Base-by-base conservation (phyloP, 1,139 yeast genomes). In the Geotrichum australiense region DNA sequence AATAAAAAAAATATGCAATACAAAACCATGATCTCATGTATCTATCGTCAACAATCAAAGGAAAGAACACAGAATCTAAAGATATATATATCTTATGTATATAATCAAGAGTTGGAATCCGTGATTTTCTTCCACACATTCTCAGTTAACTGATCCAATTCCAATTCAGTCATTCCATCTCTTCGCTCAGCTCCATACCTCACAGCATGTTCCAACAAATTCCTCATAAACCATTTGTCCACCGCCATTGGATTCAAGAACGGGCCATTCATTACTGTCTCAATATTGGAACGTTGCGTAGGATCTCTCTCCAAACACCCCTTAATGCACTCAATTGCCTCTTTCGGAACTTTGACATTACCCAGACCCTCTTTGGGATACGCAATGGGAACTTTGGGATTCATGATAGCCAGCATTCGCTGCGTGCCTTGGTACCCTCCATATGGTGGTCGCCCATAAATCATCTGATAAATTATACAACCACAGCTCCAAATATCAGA, bases 401-500 rank as follows among this genome's bases (percentile, higher is more conserved):
- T 83, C 73, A 84, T 82, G 30, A 87, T 89, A 1, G 96, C 96
- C 61, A 81, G 68, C 37, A 86, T 69, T 49, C 95, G 68, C 56
- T 84, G 87, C 45, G 82, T 78, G 1, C 94, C 94, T 26, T 79
- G 75, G 53, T 76, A 85, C 1, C 73, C 71, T 0, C 87, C 95
- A 65, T 86, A 89, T 1, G 98, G 98, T 1, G 96, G 93, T 50
- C 73, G 74, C 0, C 96, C 96, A 56, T 91, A 91, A 3, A 89
- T 75, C 95, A 93, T 86, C 62, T 91, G 97, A 63, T 89, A 91
- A 3, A 91, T 70, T 4, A 91, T 91, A 60, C 98, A 87, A 0
- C 98, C 98, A 63, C 96, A 83, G 18, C 97, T 87, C 98, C 98
- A 91, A 11, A 93, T 79, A 65, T 91, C 98, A 1, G 96, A 84